These are phyloP conservation scores for Choanephora cucurbitarum DNA, from an alignment of 371 early-diverging fungal species.

Conservation along the genomic window DNA sequence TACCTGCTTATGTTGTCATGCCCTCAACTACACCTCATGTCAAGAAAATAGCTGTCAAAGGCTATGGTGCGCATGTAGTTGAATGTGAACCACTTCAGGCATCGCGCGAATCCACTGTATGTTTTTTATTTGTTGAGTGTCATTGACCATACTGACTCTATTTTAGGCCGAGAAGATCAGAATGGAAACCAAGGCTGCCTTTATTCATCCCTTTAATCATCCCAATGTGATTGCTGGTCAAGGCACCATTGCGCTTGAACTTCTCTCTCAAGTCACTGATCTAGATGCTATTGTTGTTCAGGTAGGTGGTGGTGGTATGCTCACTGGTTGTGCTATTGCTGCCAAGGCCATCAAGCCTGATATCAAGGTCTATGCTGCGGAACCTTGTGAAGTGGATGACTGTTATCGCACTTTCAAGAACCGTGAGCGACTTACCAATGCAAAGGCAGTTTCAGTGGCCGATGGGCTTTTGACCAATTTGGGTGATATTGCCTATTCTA, in stretches of 20 bases:
- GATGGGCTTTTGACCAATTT: slow-evolving; percentile 44
- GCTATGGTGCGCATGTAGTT: slow-evolving; percentile 56
- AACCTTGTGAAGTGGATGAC: slow-evolving; percentile 51
- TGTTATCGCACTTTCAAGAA: slow-evolving; percentile 31
- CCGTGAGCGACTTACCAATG: slow-evolving; percentile 17
- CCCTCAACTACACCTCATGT: slow-evolving; percentile 50
- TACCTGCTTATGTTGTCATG: slow-evolving; percentile 59
- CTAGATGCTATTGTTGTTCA: slow-evolving; percentile 56
- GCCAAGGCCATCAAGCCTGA: slow-evolving; percentile 38
- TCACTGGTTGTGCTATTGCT: slow-evolving; percentile 56
- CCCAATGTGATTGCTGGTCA: slow-evolving; percentile 61
- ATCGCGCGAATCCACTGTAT: slow-evolving; percentile 34
- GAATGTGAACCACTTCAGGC: slow-evolving; percentile 42
- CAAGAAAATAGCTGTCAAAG: slow-evolving; percentile 54
- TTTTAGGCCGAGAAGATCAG: slow-evolving; percentile 27
- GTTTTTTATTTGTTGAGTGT: background rate
- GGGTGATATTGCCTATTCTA: slow-evolving; percentile 49
- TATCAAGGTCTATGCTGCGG: slow-evolving; percentile 53
- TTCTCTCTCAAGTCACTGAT: slow-evolving; percentile 39
- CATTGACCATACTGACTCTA: background rate
- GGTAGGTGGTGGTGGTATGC: slow-evolving; percentile 63
- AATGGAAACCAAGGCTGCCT: slow-evolving; percentile 35
- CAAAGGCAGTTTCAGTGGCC: slow-evolving; percentile 34
- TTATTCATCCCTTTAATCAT: slow-evolving; percentile 53
- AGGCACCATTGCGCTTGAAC: slow-evolving; percentile 58